Base-by-base conservation (phyloP, 306 rosid genomes). In the Cotoneaster glaucophyllus region DNA sequence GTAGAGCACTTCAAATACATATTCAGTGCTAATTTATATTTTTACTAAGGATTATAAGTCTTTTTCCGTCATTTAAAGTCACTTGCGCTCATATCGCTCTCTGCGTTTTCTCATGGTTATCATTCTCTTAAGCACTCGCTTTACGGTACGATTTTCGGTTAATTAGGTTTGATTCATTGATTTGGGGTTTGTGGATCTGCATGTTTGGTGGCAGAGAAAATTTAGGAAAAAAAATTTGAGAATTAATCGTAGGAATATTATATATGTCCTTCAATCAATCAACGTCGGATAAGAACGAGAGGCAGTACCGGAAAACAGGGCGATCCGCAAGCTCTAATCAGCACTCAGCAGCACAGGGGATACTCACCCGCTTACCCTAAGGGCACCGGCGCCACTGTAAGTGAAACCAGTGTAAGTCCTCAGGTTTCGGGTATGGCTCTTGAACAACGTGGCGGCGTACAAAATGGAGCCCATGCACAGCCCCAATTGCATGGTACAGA, bases 191-290 rank as follows among this genome's bases (percentile, higher is more conserved):
- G 34, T 65, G 82, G 78, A 76, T 92, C 82, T 87, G 74, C 78
- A 45, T 82, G 75, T 79, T 80, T 85, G 69, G 69, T 64, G 87
- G 87, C 88, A 84, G 88, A 62, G 78, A 69, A 84, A 50, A 10
- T 15, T 69, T 32, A 29, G 43, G 32, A 25, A 67, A 37, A 53
- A 37, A 11, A 10, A 62, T 44, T 66, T 31, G 74, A 85, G 85
- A 79, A 81, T 89, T 61, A 70, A 82, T 88, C 83, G 64, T 86
- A 84, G 69, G 97, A 32, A 92, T 92, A n/a, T n/a, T n/a, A n/a
- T n/a, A 82, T 92, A 96, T 96, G 99, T 92, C 97, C 97, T 86
- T 85, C 93, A 87, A 96, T 89, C 98, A 92, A 96, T 86, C 97
- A 83, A 90, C 88, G 89, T 14, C 93, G 65, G 98, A 90, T 28